These are phyloP conservation scores for Sistotremastrum suecicum DNA, from an alignment of 768 basidiomycete species.

Conservation along the genomic window DNA sequence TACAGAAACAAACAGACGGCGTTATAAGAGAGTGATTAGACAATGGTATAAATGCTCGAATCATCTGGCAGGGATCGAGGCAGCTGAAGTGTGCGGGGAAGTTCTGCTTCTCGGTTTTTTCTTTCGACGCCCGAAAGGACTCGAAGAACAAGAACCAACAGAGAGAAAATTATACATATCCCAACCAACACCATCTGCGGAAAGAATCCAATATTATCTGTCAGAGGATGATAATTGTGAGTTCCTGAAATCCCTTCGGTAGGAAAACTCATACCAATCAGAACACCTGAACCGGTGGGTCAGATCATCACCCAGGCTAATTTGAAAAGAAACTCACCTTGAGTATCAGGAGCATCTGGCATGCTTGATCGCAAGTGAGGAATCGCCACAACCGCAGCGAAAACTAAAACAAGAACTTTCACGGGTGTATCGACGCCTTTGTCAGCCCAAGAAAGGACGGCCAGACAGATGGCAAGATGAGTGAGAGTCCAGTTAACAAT, in stretches of 20 bases:
- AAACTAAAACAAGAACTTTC: slow-evolving; percentile 25
- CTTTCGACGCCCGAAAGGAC: too few species aligned
- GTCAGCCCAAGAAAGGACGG: slow-evolving; percentile 26
- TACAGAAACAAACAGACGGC: too few species aligned
- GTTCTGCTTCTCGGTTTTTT: too few species aligned
- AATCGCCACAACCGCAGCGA: slow-evolving; percentile 29
- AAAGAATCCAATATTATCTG: slow-evolving; percentile 43
- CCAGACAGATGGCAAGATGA: slow-evolving; percentile 34
- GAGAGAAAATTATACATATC: slow-evolving; percentile 25
- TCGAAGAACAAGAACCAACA: slow-evolving; percentile 22
- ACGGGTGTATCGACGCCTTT: slow-evolving; percentile 15
- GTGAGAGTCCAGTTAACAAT: slow-evolving; percentile 37
- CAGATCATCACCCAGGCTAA: background rate
- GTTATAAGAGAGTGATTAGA: too few species aligned
- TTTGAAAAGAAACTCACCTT: slow-evolving; percentile 21
- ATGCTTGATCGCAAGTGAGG: slow-evolving; percentile 39
- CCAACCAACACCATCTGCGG: slow-evolving; percentile 41
- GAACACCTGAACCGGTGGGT: slow-evolving; percentile 21
- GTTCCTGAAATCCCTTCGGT: background rate
- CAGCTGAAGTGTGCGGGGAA: too few species aligned
- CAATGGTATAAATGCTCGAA: too few species aligned
- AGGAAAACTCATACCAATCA: slow-evolving; percentile 25
- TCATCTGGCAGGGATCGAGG: too few species aligned
- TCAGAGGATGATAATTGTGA: background rate
- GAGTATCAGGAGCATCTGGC: slow-evolving; percentile 42